A percentile compares a stretch with the other conserved stretches of the same genome.
Conservation (phyloP, 441 rosid genomes). For the Arabidopsis lyrata region DNA sequence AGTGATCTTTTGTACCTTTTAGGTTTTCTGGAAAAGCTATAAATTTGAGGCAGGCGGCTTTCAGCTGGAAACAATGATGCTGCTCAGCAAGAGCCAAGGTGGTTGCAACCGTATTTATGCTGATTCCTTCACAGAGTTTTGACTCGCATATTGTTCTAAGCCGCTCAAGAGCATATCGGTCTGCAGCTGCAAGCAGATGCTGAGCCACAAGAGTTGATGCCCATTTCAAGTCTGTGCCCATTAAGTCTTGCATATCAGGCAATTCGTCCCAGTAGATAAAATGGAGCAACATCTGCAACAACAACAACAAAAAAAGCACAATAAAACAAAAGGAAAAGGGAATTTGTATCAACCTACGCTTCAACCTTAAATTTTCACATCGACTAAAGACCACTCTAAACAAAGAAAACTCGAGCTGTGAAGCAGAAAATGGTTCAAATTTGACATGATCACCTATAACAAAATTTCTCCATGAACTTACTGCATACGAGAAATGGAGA, state of each 20-base stretch:
- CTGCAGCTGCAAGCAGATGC: slow-evolving; percentile 95
- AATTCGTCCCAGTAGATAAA: slow-evolving; percentile 84
- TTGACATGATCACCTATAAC: slow-evolving; percentile 26
- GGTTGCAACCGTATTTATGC: slow-evolving; percentile 85
- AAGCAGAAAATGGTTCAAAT: slow-evolving; percentile 8
- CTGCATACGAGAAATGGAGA: slow-evolving; percentile 10
- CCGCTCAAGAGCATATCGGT: slow-evolving; percentile 86
- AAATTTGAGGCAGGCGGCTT: slow-evolving; percentile 84
- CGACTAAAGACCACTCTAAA: slow-evolving; percentile 19
- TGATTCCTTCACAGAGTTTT: slow-evolving; percentile 78
- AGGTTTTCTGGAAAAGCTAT: slow-evolving; percentile 73
- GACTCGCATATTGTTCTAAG: slow-evolving; percentile 75
- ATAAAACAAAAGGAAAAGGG: neutral
- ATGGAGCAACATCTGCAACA: slow-evolving; percentile 80
- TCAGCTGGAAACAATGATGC: slow-evolving; percentile 86
- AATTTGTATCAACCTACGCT: slow-evolving; percentile 15
- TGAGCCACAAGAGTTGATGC: slow-evolving; percentile 85
- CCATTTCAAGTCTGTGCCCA: slow-evolving; percentile 75
- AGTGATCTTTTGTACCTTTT: slow-evolving; percentile 50
- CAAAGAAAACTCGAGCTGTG: slow-evolving; percentile 6
- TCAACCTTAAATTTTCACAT: neutral
- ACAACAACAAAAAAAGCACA: slow-evolving; percentile 10
- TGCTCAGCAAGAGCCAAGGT: slow-evolving; percentile 91
- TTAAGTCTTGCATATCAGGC: slow-evolving; percentile 82
- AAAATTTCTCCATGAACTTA: slow-evolving; percentile 33